phyloP scores from a whole-genome alignment of 1,139 yeast species.

The Scheffersomyces stambukii region DNA sequence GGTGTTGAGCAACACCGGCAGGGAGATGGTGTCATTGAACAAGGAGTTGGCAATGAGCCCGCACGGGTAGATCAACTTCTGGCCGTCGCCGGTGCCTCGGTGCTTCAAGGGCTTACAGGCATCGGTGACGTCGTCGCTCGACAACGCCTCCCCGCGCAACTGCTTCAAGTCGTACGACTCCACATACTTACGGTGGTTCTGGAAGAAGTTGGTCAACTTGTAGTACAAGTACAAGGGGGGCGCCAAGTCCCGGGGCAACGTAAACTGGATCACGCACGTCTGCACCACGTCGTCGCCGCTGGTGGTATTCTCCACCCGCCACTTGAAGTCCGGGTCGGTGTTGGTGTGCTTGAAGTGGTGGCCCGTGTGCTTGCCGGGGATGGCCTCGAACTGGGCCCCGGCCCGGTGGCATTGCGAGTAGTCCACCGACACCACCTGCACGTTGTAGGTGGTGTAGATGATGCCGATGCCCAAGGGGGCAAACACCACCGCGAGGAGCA shows the following conservation, averaged over 20 bases:
- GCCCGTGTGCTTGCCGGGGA: constrained; percentile 50
- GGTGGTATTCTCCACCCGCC: constrained; percentile 44
- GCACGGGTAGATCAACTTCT: constrained; percentile 70
- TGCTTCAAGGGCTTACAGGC: constrained; percentile 60
- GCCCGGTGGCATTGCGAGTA: constrained; percentile 57
- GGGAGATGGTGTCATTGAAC: constrained; percentile 78
- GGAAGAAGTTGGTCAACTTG: constrained; percentile 68
- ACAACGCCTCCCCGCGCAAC: constrained; percentile 58
- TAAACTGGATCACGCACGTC: constrained; percentile 55
- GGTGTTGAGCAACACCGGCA: constrained; percentile 44
- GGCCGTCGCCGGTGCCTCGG: constrained; percentile 27
- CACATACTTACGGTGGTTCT: constrained; percentile 76
- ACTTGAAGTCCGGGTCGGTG: constrained; percentile 43
- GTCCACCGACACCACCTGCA: constrained; percentile 54
- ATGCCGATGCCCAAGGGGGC: constrained; percentile 75
- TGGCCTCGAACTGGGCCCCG: constrained; percentile 25
- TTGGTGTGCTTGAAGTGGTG: constrained; percentile 51
- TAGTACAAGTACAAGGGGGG: constrained; percentile 66
- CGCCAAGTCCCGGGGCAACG: constrained; percentile 52
- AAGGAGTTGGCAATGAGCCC: constrained; percentile 91
- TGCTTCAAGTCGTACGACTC: constrained; percentile 65
- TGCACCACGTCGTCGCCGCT: constrained; percentile 28
- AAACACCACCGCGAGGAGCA: constrained; percentile 60
- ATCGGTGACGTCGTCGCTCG: constrained; percentile 37
- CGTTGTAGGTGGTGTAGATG: constrained; percentile 53